Base-by-base conservation (phyloP, 2,329 filamentous ascomycete species). In the Fusarium aywerte region DNA sequence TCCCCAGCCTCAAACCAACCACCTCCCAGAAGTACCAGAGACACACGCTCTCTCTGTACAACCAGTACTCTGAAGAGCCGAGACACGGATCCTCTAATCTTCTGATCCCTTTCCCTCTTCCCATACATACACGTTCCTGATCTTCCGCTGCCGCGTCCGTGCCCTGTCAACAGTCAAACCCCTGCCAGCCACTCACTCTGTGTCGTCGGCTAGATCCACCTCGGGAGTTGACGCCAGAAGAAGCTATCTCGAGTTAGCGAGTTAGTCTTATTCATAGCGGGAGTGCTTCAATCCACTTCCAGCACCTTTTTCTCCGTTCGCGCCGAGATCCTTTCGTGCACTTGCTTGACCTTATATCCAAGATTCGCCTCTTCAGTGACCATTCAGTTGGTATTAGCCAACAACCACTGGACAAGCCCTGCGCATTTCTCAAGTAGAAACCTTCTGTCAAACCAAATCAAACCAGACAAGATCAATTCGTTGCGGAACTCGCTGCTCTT, bases 181-280 rank as follows among this genome's bases (percentile, higher is more conserved):
- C 48, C 21, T 40, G 29, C 35, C 63, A 52, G 42, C 35, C 63
- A 47, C 57, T 31, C 44, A n/a, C n/a, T n/a, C 33, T 42, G 27
- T 33, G 32, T 21, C 15, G 29, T 29, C 42, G 29, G 32, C 51
- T 44, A 40, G 59, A 43, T 60, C 62, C 55, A 54, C 49, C 65
- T 57, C 68, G 52, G 67, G 54, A 59, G 48, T 65, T 68, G 48
- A 67, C 56, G 36, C 65, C 65, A 69, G 54, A 55, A 42, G 42
- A 42, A 47, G 50, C 57, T 35, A 60, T 53, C 65, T 58, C 36
- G 48, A 53, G 39, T 62, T 68, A 65, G 65, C 35, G 38, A 43
- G 27, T 29, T 62, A 50, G 58, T 68, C 55, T 56, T 62, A 21
- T 62, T 29, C 23, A 62, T 68, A 43, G 65, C 58, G 44, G 51